Percentiles rank a stretch among this genome's conserved stretches.
phyloP scores from a whole-genome alignment of 768 basidiomycete species.

The Macrolepiota dolichaula region DNA sequence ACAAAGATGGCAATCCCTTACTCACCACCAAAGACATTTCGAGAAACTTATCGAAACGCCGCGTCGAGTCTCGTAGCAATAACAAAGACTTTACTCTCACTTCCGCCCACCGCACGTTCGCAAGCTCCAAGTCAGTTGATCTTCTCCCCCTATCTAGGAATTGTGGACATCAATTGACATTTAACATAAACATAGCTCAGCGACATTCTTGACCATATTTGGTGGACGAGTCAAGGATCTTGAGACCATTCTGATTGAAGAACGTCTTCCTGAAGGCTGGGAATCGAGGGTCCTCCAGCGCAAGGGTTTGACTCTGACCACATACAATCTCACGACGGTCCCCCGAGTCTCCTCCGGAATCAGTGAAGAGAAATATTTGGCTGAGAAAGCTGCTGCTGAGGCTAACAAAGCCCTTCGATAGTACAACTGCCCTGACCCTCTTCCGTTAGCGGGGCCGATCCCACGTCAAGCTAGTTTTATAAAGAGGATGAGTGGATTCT shows the following conservation, averaged over 20 bases:
- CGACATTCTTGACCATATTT: constrained; percentile 48
- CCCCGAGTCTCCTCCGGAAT: constrained; percentile 32
- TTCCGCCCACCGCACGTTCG: constrained; percentile 56
- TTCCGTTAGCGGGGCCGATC: background rate
- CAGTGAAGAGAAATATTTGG: constrained; percentile 25
- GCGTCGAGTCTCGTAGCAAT: constrained; percentile 32
- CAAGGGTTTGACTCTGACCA: constrained; percentile 51
- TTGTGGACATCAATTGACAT: background rate
- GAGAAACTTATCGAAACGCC: constrained; percentile 51
- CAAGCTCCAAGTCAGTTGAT: constrained; percentile 59
- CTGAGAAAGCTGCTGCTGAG: constrained; percentile 11
- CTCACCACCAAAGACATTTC: constrained; percentile 62
- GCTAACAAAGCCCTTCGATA: background rate
- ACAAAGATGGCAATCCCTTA: constrained; percentile 38
- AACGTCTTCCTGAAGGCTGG: constrained; percentile 64
- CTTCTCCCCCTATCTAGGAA: too few species aligned
- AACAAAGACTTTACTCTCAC: constrained; percentile 58
- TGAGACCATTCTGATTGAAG: constrained; percentile 49
- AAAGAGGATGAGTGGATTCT: background rate
- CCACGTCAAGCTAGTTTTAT: background rate
- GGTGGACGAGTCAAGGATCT: constrained; percentile 55
- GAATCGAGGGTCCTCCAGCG: constrained; percentile 47
- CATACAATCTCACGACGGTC: constrained; percentile 44
- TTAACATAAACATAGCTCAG: constrained; percentile 37
- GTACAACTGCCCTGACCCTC: background rate